Evolutionary conservation across 352 stramenopile species (phyloP), one percentile per base, ranked within the genome.

Genomic region (Globisporangium iwayamae): DNA sequence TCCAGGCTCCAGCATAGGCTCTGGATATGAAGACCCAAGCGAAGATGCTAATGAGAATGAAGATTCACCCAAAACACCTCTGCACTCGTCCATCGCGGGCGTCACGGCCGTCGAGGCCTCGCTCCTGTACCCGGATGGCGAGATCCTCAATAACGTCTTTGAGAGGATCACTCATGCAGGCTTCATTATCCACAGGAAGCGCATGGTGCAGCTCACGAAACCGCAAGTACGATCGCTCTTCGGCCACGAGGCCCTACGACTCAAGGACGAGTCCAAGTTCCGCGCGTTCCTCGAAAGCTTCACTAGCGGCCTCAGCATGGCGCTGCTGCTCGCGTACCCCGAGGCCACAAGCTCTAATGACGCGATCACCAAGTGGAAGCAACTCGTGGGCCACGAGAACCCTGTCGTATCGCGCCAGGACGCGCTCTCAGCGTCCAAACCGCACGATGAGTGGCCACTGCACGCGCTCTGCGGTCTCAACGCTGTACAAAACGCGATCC

Each of bases 381-480:
- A 67, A 5, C 47, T 96, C 4, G 69, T 85, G n/a, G 90, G 90
- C 18, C 70, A 76, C 3, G 80, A 73, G 20, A 74, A 96, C 43
- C 78, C 86, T 0, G 60, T 67, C 0, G 46, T 63, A 2, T 76
- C 81, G 1, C 70, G 82, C 3, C 77, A 86, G 39, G 67, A 83
- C 25, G 76, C 72, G 9, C 63, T 87, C 2, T 68, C 59, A 13
- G 62, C 65, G 10, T 79, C 69, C 2, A 54, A 74, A 0, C 63
- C 75, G 18, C 67, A 74, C 2, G 72, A 83, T 32, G 63, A 87
- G 39, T 87, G 78, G 75, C 78, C 76, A 8, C 70, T 96, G 53
- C 82, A 82, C 28, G 90, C 83, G 11, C 53, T 93, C 1, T 96
- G 84, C 41, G 90, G 90, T 1, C 71, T 88, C 11, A 82, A 83